Percentiles rank a stretch among this genome's conserved stretches.
phyloP scores from a whole-genome alignment of 2,329 filamentous ascomycete species.

The Penicillium sp. region DNA sequence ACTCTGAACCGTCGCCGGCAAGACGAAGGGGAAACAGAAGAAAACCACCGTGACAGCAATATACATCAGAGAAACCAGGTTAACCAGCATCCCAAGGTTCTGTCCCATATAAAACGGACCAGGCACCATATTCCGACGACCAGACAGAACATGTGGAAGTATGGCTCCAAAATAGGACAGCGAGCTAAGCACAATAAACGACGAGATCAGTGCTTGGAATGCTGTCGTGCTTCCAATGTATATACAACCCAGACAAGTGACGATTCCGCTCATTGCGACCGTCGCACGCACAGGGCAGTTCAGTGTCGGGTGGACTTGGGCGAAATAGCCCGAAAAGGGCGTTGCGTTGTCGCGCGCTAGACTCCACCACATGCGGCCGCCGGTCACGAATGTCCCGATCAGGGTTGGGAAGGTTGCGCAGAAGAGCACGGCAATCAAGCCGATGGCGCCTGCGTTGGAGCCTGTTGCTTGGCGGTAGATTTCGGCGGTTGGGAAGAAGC shows the following conservation, averaged over 20 bases:
- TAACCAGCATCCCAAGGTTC: constrained; percentile 49
- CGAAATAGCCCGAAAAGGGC: constrained; percentile 50
- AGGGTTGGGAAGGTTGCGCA: constrained; percentile 52
- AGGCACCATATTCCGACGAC: constrained; percentile 47
- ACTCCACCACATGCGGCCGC: constrained; percentile 59
- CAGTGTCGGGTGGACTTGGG: constrained; percentile 45
- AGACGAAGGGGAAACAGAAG: constrained; percentile 56
- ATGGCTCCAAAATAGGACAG: constrained; percentile 62
- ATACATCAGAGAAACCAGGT: constrained; percentile 53
- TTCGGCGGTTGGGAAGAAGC: constrained; percentile 59
- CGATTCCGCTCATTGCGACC: constrained; percentile 48
- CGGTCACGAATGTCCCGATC: constrained; percentile 54
- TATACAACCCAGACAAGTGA: constrained; percentile 58
- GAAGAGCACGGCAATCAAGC: constrained; percentile 53
- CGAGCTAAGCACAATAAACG: constrained; percentile 54
- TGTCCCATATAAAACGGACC: constrained; percentile 58
- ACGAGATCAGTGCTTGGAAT: constrained; percentile 64
- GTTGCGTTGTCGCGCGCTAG: constrained; percentile 57
- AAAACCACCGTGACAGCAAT: constrained; percentile 61
- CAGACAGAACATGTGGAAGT: constrained; percentile 53
- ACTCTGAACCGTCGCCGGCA: constrained; percentile 45
- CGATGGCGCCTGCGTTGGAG: constrained; percentile 50
- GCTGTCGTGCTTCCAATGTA: constrained; percentile 65
- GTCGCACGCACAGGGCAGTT: constrained; percentile 57
- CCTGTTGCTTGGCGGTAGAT: constrained; percentile 61